Evolutionary conservation across 2,329 filamentous ascomycete species (phyloP).

Genomic region (Fusarium chaquense): DNA sequence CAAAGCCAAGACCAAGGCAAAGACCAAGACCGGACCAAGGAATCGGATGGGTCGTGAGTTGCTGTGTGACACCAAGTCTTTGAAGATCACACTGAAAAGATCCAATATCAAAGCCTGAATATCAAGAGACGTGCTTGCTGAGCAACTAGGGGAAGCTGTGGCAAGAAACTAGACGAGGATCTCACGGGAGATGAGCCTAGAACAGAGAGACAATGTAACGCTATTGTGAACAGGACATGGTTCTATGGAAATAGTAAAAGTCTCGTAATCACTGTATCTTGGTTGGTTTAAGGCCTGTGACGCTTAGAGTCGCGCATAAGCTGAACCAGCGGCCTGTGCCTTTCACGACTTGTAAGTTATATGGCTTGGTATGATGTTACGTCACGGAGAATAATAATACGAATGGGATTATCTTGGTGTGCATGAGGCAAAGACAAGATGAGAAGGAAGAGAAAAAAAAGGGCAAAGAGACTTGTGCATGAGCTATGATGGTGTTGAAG

Average conservation of each 20-base stretch:
- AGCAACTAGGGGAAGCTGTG: conserved; percentile 7
- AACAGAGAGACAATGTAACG: conserved; percentile 28
- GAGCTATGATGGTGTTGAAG: conserved; percentile 40
- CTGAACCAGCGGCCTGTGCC: conserved; percentile 20
- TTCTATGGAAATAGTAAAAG: not conserved
- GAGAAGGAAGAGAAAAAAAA: not conserved
- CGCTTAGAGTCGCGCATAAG: conserved; percentile 1
- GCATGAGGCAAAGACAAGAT: conserved; percentile 13
- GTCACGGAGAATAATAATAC: conserved; percentile 3
- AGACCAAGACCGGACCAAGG: conserved; percentile 1
- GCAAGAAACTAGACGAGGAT: conserved; percentile 32
- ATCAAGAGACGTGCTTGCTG: conserved; percentile 9
- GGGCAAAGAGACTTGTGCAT: conserved; percentile 27
- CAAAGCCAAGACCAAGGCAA: conserved; percentile 4
- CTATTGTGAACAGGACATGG: conserved; percentile 12
- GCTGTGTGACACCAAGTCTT: conserved; percentile 10
- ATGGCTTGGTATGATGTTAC: conserved; percentile 3
- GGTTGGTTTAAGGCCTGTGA: conserved; percentile 25
- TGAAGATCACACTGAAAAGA: conserved; percentile 10
- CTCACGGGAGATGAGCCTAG: conserved; percentile 28
- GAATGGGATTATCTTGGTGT: not conserved
- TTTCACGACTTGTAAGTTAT: conserved; percentile 1
- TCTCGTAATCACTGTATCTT: conserved; percentile 9
- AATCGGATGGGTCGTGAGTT: not conserved
- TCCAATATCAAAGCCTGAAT: conserved; percentile 1